Evolutionary conservation across 495 filamentous ascomycete genomes (phyloP), one percentile per base, ranked within the genome.

Genomic region (Jackrogersella minutella): DNA sequence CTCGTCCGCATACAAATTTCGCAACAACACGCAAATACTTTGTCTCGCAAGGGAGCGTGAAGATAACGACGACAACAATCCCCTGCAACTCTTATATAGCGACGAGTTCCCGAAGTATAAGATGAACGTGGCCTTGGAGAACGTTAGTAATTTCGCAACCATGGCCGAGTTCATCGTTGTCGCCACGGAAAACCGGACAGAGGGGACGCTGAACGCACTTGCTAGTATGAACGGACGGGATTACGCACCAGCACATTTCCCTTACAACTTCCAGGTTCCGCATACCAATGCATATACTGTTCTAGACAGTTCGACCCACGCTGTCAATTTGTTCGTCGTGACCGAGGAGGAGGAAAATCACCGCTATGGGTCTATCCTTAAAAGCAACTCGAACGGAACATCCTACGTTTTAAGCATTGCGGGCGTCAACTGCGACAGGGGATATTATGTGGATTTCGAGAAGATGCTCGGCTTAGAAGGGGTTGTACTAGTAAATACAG

Each of bases 311-410:
- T 93, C 91, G 8, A 96, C 92, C 0, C 93, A 97, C 77, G 89
- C 95, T 6, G 82, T 97, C 50, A 97, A 98, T 80, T 76, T 99
- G 56, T 93, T 97, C 62, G 93, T 98, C 13, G 91, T 88, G 2
- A 89, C 91, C 47, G 88, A 88, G 58, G 81, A 79, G 22, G 77
- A 77, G 6, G 69, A 79, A 21, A 87, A 82, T 2, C 84, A 82
- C 31, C 86, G 88, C 54, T 92, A 90, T 64, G 95, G 95, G n/a
- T 87, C 87, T 21, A 88, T 99, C 52, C 84, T 99, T 72, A 98
- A 98, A 84, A 96, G 92, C 68, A 99, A 99, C 78, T 97, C 91
- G 69, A 98, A 98, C 72, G 95, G 95, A 34, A 98, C 95, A 0
- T 93, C 90, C 2, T 99, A 97, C 68, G 91, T 96, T 17, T 79